Conservation (phyloP, 2,329 filamentous ascomycete genomes). For the Beauveria australis region DNA sequence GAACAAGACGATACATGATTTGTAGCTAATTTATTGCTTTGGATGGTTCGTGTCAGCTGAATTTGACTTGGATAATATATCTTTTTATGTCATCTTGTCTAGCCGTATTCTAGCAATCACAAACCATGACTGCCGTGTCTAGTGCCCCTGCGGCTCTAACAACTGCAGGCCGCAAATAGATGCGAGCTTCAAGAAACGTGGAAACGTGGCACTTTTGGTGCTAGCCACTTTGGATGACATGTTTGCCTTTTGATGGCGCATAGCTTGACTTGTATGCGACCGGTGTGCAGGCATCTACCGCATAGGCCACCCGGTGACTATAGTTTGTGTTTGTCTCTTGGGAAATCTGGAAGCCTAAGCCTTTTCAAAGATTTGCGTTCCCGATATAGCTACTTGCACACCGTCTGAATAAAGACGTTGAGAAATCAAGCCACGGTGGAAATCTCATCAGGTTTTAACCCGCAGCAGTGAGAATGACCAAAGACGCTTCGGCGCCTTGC, state of each 20-base stretch:
- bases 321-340: not conserved
- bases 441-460: no score
- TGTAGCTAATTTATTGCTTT: not conserved
- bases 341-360: not conserved
- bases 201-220: not conserved
- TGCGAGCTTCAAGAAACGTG: no score
- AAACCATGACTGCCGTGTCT: not conserved
- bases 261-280: not conserved
- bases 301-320: not conserved
- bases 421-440: no score
- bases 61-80: no score
- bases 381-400: no score
- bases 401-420: no score
- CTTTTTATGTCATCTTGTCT: not conserved
- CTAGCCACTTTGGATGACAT: not conserved
- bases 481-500: no score
- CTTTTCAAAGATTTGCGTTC: no score
- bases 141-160: not conserved
- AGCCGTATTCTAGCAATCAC: not conserved
- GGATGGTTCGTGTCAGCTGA: no score
- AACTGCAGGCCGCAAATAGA: no score
- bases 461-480: no score
- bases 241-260: not conserved
- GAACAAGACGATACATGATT: constrained; percentile 5
- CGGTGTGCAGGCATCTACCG: not conserved